Evolutionary conservation across 495 filamentous ascomycete genomes (phyloP), one percentile per base, ranked within the genome.

Genomic region (Viridothelium virens): DNA sequence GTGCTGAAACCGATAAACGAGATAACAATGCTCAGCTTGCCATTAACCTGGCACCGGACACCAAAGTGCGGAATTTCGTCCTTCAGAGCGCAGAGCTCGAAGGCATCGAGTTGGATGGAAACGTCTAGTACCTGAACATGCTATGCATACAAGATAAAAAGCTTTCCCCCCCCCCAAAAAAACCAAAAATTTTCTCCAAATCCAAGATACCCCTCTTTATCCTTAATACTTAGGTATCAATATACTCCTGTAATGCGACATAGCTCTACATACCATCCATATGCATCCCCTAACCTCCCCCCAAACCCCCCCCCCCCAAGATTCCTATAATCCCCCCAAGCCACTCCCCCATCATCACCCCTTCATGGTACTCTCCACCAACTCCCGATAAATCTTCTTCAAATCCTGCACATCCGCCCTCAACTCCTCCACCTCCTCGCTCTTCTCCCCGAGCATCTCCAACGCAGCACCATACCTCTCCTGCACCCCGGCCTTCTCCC

Each of bases 401-500:
- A 97, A 80, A 81, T 97, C 94, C 62, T 84, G 80, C 64, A 97
- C 89, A 81, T 97, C 94, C 41, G 87, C 87, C 74, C 84, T 83
- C 63, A 99, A 79, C 80, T 97, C 93, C 69, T 96, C 91, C 14
- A 96, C 91, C 74, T 86, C 77, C 81, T 97, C 94, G 73, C 90
- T 96, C 85, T 95, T 96, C 83, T 98, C 94, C 11, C 94, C 94
- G 47, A 97, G 76, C 88, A 98, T 88, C 80, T 97, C 92, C 50
- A 98, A 79, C 56, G 90, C 93, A 1, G 91, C 94, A 75, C 92
- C 85, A 73, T 97, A 96, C 70, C 93, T 80, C 69, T 83, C 78
- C 69, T 85, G 81, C 65, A 90, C 76, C 59, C 86, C 87, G 62
- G 76, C 76, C 18, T 92, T 75, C 67, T 88, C 85, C 59, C 74